Base-by-base conservation (phyloP, 371 early-diverging fungal genomes). In the Mortierella sp. region DNA sequence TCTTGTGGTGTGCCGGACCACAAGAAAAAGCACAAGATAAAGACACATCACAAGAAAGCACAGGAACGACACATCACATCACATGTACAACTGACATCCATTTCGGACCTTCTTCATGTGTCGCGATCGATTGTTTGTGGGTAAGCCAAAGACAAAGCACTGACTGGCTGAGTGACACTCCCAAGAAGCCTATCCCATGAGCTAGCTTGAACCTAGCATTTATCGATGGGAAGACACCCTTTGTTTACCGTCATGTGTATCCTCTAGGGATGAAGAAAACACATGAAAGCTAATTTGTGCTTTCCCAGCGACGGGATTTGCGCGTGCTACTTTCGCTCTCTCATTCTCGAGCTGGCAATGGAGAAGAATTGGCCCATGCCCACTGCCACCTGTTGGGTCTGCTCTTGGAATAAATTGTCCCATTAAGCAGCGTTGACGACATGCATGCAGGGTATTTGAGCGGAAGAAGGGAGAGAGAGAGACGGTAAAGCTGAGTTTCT, bases 241-340 rank as follows among this genome's bases (percentile, higher is more conserved):
- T 56, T 56, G 56, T 60, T 65, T 35, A 38, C 65, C 38, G 21
- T 35, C 65, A 65, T 38, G 32, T 65, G 35, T 16, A 4, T 12
- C 27, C 10, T 56, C 10, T 11, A 7, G 38, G 21, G 65, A 21
- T 0, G 8, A 38, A 38, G 21, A 38, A 16, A 38, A 49, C 44
- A 48, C 46, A 48, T 71, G 71, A 27, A 48, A 71, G 46, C 24
- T n/a, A 43, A 71, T 46, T 24, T 44, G 21, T 7, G 44, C n/a
- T 44, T n/a, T 71, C 71, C 32, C 46, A 46, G 51, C 72, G 48
- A 51, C 72, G 65, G 65, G 65, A 65, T 65, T 65, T 65, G 38
- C 65, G 65, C 65, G 65, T 65, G 65, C 38, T 65, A 65, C 38
- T 65, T 60, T 32, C 8, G 14, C 21, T 65, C 27, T 29, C 27